Base-by-base conservation (phyloP, 2,329 filamentous ascomycete species). In the Trichoderma guizhouense region DNA sequence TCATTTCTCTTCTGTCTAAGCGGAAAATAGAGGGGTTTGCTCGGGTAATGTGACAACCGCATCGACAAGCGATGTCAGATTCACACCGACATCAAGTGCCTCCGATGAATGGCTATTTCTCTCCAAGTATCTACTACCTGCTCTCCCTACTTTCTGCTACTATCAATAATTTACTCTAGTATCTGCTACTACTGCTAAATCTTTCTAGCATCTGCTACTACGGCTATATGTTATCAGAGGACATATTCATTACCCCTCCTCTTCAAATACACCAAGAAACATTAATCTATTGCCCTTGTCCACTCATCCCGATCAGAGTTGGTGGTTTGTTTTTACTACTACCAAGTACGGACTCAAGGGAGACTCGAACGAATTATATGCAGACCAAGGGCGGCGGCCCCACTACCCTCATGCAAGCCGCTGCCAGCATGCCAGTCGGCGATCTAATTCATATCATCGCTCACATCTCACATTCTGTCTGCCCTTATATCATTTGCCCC, bases 401-500 rank as follows among this genome's bases (percentile, higher is more conserved):
- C 61, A 69, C 57, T 57, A 58, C 64, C 53, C 57, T 61, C 57
- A 71, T 55, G 71, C 43, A 55, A 47, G 71, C 72, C 72, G 66
- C 64, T 63, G 39, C 65, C 21, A 69, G 58, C 75, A 75, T 74
- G 61, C 72, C 74, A 75, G 72, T 73, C 67, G 73, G 67, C 72
- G 68, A 74, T 74, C 73, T 21, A 61, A 62, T 73, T 67, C 24
- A 24, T 18, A 66, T 67, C 72, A 66, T 67, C 28, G 69, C 73
- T 75, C 74, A 74, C 58, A 70, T 75, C 64, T 75, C 72, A 74
- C 62, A 69, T 76, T 72, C 71, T 71, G 18, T 72, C 71, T 71
- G 18, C 43, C 21, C 24, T 63, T n/a, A 34, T 28, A n/a, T 34
- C 61, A 57, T 69, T 26, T n/a, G 28, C 55, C 68, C 68, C 55